Evolutionary conservation across 768 basidiomycete species (phyloP).

Genomic region (Filobasidium floriforme): DNA sequence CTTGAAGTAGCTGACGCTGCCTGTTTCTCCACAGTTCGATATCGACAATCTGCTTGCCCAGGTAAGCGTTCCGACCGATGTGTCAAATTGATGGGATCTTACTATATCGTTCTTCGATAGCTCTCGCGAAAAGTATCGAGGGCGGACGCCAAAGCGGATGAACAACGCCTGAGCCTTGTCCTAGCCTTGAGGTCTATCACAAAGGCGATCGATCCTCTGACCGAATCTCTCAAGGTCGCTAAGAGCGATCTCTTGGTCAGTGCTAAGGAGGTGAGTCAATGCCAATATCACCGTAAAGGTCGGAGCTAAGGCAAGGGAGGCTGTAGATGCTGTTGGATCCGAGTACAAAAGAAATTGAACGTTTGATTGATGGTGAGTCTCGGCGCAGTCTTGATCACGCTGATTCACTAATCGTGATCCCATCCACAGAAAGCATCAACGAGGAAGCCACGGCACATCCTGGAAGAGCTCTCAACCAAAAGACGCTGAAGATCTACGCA

Average conservation of each 20-base stretch:
- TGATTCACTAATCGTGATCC: too few relatives aligned
- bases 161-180: conserved; percentile 48
- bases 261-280: conserved; percentile 54
- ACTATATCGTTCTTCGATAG: background rate
- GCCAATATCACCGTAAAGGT: background rate
- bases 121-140: conserved; percentile 7
- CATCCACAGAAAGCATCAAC: conserved; percentile 54
- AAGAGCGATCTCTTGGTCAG: conserved; percentile 58
- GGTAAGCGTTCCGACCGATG: conserved; percentile 18
- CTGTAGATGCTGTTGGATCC: conserved; percentile 67
- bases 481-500: conserved; percentile 80
- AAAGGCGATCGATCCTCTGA: conserved; percentile 58
- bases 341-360: conserved; percentile 58
- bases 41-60: conserved; percentile 70
- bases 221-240: conserved; percentile 56
- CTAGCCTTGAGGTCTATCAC: conserved; percentile 69
- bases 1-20: background rate
- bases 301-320: background rate
- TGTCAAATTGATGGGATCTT: background rate
- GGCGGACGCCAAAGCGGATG: conserved; percentile 14
- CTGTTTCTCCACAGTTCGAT: conserved; percentile 59
- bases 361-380: conserved; percentile 49
- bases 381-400: too few relatives aligned
- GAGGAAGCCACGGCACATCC: conserved; percentile 60
- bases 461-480: conserved; percentile 52